Percentiles rank a stretch among this genome's conserved stretches.
phyloP scores from a whole-genome alignment of 441 rosid genomes.

The Capsella rubella region DNA sequence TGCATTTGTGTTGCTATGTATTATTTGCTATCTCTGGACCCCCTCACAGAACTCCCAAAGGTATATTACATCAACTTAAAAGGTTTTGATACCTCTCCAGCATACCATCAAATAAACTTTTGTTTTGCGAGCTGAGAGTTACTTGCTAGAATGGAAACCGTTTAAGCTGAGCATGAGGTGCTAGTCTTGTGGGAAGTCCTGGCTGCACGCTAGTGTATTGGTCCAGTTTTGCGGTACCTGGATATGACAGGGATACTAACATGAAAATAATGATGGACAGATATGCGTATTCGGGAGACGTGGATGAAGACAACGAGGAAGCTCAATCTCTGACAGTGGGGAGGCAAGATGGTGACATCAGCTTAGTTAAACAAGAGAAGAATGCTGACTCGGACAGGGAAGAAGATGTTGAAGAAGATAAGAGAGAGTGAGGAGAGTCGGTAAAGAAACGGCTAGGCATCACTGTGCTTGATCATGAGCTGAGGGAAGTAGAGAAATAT shows the following conservation, averaged over 20 bases:
- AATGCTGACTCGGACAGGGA: slow-evolving; percentile 52
- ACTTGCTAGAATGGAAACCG: slow-evolving; percentile 2
- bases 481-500: slow-evolving; percentile 19
- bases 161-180: slow-evolving; percentile 26
- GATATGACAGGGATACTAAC: slow-evolving; percentile 25
- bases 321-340: slow-evolving; percentile 69
- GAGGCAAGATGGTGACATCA: slow-evolving; percentile 68
- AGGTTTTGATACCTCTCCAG: not conserved
- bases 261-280: slow-evolving; percentile 48
- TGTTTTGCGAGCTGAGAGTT: slow-evolving; percentile 8
- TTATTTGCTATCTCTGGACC: slow-evolving; percentile 96
- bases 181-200: slow-evolving; percentile 18
- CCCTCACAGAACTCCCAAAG: slow-evolving; percentile 94
- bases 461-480: slow-evolving; percentile 20
- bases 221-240: not conserved
- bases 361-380: slow-evolving; percentile 67
- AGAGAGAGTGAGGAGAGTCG: slow-evolving; percentile 60
- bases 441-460: slow-evolving; percentile 10
- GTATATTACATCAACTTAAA: slow-evolving; percentile 45
- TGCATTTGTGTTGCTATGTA: slow-evolving; percentile 76
- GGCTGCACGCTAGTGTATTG: slow-evolving; percentile 17
- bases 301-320: slow-evolving; percentile 73
- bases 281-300: slow-evolving; percentile 87
- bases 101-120: slow-evolving; percentile 18
- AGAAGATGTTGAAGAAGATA: slow-evolving; percentile 75